These are phyloP conservation scores for Populus hybrid DNA, from an alignment of 441 rosid genomes.

Conservation along the genomic window DNA sequence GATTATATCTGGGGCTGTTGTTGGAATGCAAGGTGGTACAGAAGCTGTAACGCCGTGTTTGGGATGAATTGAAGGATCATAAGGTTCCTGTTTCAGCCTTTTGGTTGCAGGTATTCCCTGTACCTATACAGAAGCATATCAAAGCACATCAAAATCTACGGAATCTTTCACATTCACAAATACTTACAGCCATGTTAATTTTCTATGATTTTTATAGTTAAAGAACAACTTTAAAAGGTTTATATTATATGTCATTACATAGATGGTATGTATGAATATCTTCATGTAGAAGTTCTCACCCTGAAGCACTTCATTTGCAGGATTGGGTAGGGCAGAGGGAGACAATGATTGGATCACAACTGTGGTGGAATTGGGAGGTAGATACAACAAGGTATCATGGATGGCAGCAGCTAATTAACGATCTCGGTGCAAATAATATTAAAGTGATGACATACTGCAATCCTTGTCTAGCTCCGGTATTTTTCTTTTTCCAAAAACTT, in stretches of 20 bases:
- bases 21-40: conserved; percentile 78
- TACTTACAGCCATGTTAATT: not conserved
- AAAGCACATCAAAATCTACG: not conserved
- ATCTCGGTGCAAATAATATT: conserved; percentile 44
- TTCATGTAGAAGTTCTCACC: conserved; percentile 11
- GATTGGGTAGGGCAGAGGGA: conserved; percentile 74
- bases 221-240: not conserved
- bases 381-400: conserved; percentile 50
- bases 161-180: conserved; percentile 4
- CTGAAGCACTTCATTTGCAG: conserved; percentile 28
- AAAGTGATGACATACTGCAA: conserved; percentile 76
- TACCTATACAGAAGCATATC: not conserved
- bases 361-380: conserved; percentile 89
- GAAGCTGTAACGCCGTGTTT: conserved; percentile 43
- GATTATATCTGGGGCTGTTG: conserved; percentile 69
- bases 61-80: conserved; percentile 42
- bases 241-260: not conserved
- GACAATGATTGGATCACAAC: conserved; percentile 61
- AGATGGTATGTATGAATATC: not conserved
- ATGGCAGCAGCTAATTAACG: conserved; percentile 51
- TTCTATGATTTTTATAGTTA: not conserved
- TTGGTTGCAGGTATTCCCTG: conserved; percentile 63
- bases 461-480: conserved; percentile 69
- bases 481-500: conserved; percentile 7
- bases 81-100: conserved; percentile 65